These are phyloP conservation scores for Amanita polypyramis DNA, from an alignment of 768 basidiomycete genomes.

Conservation along the genomic window DNA sequence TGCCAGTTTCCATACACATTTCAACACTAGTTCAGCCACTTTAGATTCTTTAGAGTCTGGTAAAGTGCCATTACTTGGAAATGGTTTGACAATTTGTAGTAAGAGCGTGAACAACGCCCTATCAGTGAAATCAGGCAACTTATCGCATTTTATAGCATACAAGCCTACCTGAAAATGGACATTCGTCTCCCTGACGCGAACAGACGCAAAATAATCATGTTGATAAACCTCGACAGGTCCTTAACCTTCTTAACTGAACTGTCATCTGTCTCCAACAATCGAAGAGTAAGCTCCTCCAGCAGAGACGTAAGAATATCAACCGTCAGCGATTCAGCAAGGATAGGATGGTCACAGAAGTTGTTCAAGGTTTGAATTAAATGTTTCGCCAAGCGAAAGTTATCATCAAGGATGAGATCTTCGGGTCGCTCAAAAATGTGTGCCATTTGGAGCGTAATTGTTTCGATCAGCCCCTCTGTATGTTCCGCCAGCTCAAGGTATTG, in stretches of 20 bases:
- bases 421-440: constrained; percentile 82
- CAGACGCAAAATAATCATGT: constrained; percentile 92
- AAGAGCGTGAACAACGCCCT: constrained; percentile 77
- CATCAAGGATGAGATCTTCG: constrained; percentile 59
- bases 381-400: constrained; percentile 90
- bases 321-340: constrained; percentile 80
- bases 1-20: constrained; percentile 98
- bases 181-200: constrained; percentile 87
- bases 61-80: constrained; percentile 62
- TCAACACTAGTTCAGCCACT: constrained; percentile 86
- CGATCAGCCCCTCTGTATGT: constrained; percentile 75
- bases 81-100: constrained; percentile 74
- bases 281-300: constrained; percentile 85
- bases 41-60: constrained; percentile 75
- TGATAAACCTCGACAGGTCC: constrained; percentile 93
- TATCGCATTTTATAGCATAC: not conserved
- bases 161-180: constrained; percentile 77
- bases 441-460: constrained; percentile 88
- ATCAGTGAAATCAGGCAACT: constrained; percentile 8
- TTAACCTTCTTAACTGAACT: constrained; percentile 75
- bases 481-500: constrained; percentile 72
- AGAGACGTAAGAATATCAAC: constrained; percentile 77
- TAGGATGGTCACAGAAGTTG: constrained; percentile 84
- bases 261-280: constrained; percentile 91
- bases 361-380: constrained; percentile 96